A percentile compares a stretch with the other conserved stretches of the same genome.
Conservation (phyloP, 345 rosid species). For the Euclidium syriacum region DNA sequence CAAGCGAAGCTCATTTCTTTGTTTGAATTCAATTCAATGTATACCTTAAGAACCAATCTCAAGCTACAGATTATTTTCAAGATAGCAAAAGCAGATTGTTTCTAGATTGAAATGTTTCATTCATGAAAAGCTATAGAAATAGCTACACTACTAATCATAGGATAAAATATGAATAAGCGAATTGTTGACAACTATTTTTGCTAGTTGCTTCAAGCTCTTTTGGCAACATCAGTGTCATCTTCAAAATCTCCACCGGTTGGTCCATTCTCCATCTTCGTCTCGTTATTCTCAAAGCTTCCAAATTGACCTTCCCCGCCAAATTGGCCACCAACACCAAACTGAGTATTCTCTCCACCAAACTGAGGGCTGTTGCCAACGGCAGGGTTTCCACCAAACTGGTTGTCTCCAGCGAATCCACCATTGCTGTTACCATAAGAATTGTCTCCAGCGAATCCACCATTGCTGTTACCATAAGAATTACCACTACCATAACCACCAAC, state of each 20-base stretch:
- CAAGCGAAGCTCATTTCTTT: not conserved
- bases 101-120: not conserved
- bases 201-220: slow-evolving; percentile 54
- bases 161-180: not conserved
- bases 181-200: not conserved
- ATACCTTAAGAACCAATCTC: slow-evolving; percentile 14
- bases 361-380: slow-evolving; percentile 11
- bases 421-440: slow-evolving; percentile 19
- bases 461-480: slow-evolving; percentile 18
- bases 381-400: slow-evolving; percentile 24
- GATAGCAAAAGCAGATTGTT: slow-evolving; percentile 15
- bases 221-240: slow-evolving; percentile 48
- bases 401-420: slow-evolving; percentile 20
- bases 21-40: not conserved
- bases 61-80: slow-evolving; percentile 18
- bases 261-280: slow-evolving; percentile 12
- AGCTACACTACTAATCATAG: not conserved
- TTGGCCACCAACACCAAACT: slow-evolving; percentile 17
- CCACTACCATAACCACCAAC: slow-evolving; percentile 29
- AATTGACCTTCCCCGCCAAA: slow-evolving; percentile 24
- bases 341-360: slow-evolving; percentile 29
- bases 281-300: slow-evolving; percentile 24
- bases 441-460: slow-evolving; percentile 21
- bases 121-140: not conserved
- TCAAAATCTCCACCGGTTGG: slow-evolving; percentile 26